Base-by-base conservation (phyloP, 2,329 filamentous ascomycete species). In the Exophiala sideris region DNA sequence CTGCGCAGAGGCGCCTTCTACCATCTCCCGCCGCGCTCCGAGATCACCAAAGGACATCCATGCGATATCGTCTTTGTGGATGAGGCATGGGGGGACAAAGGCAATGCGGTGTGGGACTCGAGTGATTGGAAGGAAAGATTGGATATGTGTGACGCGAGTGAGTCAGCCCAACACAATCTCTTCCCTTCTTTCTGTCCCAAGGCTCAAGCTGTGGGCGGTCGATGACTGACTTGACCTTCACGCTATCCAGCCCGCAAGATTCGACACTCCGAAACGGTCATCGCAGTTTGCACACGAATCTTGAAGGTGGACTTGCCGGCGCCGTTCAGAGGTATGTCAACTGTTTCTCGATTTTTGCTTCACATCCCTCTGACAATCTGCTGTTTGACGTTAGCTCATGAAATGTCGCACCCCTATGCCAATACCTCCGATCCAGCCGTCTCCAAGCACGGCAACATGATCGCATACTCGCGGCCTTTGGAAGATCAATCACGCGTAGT, bases 51-150 rank as follows among this genome's bases (percentile, higher is more conserved):
- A 12, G 41, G 49, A 16, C 39, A 45, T 9, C 40, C 42, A 2
- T 52, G 49, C 41, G 49, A 52, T 20, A 24, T 52, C 24, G 42
- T 46, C 40, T 52, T 52, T 16, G 24, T 46, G 9, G 49, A 45
- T 14, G 40, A 52, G 18, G 11, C 16, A 5, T 46, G 49, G 49
- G 40, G 40, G 2, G 38, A 39, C 14, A 46, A 52, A 21, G 35
- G 42, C 33, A 29, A 29, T 21, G 18, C 8, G n/a, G n/a, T 21
- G n/a, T 52, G 42, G 49, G 49, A 46, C 29, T 8, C 24, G 5
- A 18, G 14, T 10, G 45, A 21, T n/a, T 52, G 49, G 49, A 29
- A 44, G n/a, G n/a, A 42, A n/a, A 14, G 48, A 18, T 29, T 50
- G 5, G n/a, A 14, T 7, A 42, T 50, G 36, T 50, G 48, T 40